Evolutionary conservation across 169 alveolate genomes (phyloP).

Genomic region (Toxoplasma gondii): DNA sequence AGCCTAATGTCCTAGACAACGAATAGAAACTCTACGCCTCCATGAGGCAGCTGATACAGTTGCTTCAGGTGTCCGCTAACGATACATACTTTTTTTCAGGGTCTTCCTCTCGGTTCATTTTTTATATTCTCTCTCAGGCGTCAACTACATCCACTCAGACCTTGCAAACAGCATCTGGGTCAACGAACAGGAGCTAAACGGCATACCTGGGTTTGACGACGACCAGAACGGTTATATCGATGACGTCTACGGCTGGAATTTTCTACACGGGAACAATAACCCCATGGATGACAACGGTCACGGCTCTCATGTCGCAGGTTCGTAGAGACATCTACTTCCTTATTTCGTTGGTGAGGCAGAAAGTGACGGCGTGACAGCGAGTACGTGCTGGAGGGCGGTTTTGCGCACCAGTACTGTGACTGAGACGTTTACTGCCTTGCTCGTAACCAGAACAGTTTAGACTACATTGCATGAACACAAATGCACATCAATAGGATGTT

Average conservation of each 20-base stretch:
- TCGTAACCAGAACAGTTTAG: no score
- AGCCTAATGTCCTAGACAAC: not conserved
- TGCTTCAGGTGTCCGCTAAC: no score
- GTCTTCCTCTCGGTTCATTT: not conserved
- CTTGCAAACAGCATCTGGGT: conserved; percentile 49
- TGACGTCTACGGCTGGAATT: conserved; percentile 79
- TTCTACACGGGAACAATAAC: conserved; percentile 69
- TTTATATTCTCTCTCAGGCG: not conserved
- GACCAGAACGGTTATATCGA: conserved; percentile 79
- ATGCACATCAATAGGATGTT: no score
- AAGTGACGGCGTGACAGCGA: not conserved
- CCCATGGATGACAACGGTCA: conserved; percentile 82
- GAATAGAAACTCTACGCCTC: no score
- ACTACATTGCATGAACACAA: no score
- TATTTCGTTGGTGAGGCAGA: conserved; percentile 41
- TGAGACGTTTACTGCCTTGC: no score
- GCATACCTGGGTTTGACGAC: conserved; percentile 73
- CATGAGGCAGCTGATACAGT: no score
- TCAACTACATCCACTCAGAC: conserved; percentile 53
- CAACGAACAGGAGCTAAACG: conserved; percentile 52
- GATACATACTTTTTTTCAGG: no score
- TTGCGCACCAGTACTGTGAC: no score
- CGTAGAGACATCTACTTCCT: conserved; percentile 11
- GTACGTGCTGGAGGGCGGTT: not conserved
- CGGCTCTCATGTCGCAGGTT: conserved; percentile 81